Percentiles rank a stretch among this genome's conserved stretches.
phyloP scores from a whole-genome alignment of 306 rosid genomes.

The Aeschynomene evenia region DNA sequence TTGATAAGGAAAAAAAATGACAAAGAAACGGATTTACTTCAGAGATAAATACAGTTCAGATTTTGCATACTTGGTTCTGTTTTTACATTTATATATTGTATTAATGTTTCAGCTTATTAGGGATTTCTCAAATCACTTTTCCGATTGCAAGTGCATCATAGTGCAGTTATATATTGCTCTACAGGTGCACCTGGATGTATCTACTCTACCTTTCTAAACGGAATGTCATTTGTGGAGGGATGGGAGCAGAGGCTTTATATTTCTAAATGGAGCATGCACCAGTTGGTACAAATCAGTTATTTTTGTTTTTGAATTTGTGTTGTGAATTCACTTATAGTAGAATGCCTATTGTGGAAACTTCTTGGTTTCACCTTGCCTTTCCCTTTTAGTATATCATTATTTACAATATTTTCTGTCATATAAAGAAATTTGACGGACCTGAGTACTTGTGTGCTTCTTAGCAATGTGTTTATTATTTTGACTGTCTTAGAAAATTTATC shows the following conservation, averaged over 20 bases:
- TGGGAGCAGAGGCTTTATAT: conserved; percentile 86
- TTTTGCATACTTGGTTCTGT: background rate
- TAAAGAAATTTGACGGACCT: conserved; percentile 13
- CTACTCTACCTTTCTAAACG: conserved; percentile 73
- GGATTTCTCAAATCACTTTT: background rate
- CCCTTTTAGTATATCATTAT: background rate
- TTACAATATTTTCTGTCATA: conserved; percentile 1
- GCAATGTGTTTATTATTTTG: background rate
- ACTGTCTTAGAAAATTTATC: background rate
- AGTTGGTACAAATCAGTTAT: conserved; percentile 62
- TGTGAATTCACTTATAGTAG: background rate
- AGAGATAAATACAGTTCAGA: background rate
- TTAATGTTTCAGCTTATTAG: background rate
- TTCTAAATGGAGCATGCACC: conserved; percentile 99
- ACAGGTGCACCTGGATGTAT: conserved; percentile 94
- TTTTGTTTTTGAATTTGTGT: conserved; percentile 14
- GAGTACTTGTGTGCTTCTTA: background rate
- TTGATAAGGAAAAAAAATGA: background rate
- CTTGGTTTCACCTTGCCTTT: background rate
- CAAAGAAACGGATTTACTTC: too few relatives aligned
- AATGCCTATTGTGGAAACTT: background rate
- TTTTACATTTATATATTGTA: background rate
- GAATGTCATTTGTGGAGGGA: conserved; percentile 94
- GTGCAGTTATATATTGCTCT: conserved; percentile 22
- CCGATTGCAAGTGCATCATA: conserved; percentile 19